phyloP scores from a whole-genome alignment of 202 grass and related monocot genomes.

The Saccharum hybrid region DNA sequence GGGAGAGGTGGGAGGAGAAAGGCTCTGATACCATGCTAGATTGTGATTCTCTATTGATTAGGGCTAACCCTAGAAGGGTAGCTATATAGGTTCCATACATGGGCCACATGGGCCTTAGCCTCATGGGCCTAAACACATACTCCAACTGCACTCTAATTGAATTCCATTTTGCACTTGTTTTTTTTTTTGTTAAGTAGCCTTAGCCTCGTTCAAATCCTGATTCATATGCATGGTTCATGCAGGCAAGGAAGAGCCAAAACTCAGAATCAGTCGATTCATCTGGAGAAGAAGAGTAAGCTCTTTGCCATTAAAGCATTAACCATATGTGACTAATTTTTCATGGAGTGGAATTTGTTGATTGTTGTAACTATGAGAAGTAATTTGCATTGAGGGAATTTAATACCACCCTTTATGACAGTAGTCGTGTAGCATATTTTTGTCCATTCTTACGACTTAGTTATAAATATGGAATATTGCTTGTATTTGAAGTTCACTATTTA shows the following conservation, averaged over 20 bases:
- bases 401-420: neutral
- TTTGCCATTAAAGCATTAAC: constrained; percentile 16
- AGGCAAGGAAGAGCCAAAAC: constrained; percentile 84
- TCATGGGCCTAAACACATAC: too few species aligned
- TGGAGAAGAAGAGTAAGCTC: constrained; percentile 96
- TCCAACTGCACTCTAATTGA: neutral
- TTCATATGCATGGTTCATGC: constrained; percentile 52
- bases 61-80: too few species aligned
- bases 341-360: constrained; percentile 26
- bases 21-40: too few species aligned
- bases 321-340: constrained; percentile 30
- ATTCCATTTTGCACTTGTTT: constrained; percentile 8
- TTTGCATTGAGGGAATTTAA: constrained; percentile 11
- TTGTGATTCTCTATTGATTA: too few species aligned
- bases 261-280: constrained; percentile 91
- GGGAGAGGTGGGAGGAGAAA: too few species aligned
- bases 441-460: constrained; percentile 4
- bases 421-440: neutral
- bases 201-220: constrained; percentile 19
- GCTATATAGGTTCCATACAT: too few species aligned
- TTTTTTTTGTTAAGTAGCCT: neutral
- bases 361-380: too few species aligned
- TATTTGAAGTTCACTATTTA: constrained; percentile 8
- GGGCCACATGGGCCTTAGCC: too few species aligned
- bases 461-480: neutral